These are phyloP conservation scores for Ceratocystis destructans DNA, from an alignment of 2,329 filamentous ascomycete species.

Conservation along the genomic window DNA sequence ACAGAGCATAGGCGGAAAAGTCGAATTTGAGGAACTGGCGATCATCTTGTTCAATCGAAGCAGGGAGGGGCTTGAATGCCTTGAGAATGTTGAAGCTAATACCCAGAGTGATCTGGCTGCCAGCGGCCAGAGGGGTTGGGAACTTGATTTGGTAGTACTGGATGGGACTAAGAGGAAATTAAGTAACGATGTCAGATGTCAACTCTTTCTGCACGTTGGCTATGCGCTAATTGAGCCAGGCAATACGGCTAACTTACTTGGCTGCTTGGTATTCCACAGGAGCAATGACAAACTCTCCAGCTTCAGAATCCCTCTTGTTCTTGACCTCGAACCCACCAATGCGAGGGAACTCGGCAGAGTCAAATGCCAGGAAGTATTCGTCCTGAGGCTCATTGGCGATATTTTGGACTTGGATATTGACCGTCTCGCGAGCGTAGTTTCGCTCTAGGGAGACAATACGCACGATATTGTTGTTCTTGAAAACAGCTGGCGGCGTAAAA, in stretches of 20 bases:
- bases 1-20: constrained; percentile 74
- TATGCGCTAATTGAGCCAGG: background rate
- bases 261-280: constrained; percentile 49
- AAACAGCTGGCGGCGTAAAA: constrained; percentile 70
- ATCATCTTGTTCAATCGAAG: constrained; percentile 67
- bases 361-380: constrained; percentile 86
- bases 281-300: constrained; percentile 49
- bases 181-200: constrained; percentile 19
- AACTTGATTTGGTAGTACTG: constrained; percentile 80
- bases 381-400: constrained; percentile 62
- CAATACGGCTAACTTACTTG: constrained; percentile 34
- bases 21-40: constrained; percentile 75
- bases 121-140: constrained; percentile 59
- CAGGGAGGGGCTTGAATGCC: constrained; percentile 67
- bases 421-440: constrained; percentile 73
- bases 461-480: constrained; percentile 85
- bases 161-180: constrained; percentile 37
- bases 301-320: constrained; percentile 68
- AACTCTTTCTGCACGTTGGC: background rate
- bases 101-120: constrained; percentile 68
- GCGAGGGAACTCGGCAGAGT: constrained; percentile 56
- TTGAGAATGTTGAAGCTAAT: constrained; percentile 75
- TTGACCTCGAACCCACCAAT: constrained; percentile 81
- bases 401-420: constrained; percentile 94
- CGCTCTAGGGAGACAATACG: constrained; percentile 87